These are phyloP conservation scores for Chaetomium globosum DNA, from an alignment of 2,329 filamentous ascomycete genomes.

Conservation along the genomic window DNA sequence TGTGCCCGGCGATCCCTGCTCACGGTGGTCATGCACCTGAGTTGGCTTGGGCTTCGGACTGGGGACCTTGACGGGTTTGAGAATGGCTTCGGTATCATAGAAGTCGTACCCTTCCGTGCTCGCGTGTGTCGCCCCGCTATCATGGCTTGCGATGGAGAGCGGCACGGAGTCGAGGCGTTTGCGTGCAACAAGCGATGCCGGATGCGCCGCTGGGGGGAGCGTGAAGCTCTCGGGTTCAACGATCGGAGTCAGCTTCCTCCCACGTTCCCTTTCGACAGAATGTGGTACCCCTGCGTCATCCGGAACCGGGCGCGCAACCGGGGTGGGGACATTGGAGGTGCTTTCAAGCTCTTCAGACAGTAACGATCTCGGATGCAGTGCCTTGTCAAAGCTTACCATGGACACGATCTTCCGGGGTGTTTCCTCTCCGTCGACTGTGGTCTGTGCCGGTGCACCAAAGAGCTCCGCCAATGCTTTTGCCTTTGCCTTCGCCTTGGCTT, in stretches of 20 bases:
- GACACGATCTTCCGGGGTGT: slow-evolving; percentile 44
- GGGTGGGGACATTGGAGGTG: slow-evolving; percentile 64
- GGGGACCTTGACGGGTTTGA: slow-evolving; percentile 57
- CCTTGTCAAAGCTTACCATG: slow-evolving; percentile 43
- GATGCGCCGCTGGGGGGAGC: slow-evolving; percentile 52
- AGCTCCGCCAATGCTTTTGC: slow-evolving; percentile 36
- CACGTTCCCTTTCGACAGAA: slow-evolving; percentile 27
- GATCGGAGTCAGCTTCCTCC: slow-evolving; percentile 51
- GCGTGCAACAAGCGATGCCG: slow-evolving; percentile 42
- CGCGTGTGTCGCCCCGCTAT: slow-evolving; percentile 49
- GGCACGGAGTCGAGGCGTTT: slow-evolving; percentile 55
- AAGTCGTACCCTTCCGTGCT: slow-evolving; percentile 67
- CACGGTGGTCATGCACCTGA: slow-evolving; percentile 42
- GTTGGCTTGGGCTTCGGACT: slow-evolving; percentile 46
- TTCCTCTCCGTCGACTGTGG: slow-evolving; percentile 41
- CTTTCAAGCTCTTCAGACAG: slow-evolving; percentile 62
- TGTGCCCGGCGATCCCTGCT: slow-evolving; percentile 40
- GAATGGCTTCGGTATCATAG: slow-evolving; percentile 60
- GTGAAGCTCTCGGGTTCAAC: slow-evolving; percentile 55
- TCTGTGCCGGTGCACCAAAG: slow-evolving; percentile 29
- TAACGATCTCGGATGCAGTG: slow-evolving; percentile 48
- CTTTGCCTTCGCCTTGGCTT: slow-evolving; percentile 39
- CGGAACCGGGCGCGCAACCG: slow-evolving; percentile 57
- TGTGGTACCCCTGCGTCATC: slow-evolving; percentile 40
- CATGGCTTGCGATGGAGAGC: slow-evolving; percentile 55